These are phyloP conservation scores for Arabidopsis arenosa DNA, from an alignment of 345 rosid species.

Conservation along the genomic window DNA sequence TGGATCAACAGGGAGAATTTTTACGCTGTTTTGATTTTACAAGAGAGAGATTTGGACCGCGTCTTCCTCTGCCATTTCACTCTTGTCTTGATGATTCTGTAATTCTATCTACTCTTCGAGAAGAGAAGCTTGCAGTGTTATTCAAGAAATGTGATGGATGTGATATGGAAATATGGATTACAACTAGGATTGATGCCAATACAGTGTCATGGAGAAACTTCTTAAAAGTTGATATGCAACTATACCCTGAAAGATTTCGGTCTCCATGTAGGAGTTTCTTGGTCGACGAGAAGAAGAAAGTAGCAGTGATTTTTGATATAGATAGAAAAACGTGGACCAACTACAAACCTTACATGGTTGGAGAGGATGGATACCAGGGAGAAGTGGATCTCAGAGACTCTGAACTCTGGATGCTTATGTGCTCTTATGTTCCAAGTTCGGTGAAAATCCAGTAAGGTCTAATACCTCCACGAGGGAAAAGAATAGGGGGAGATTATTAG, in stretches of 20 bases:
- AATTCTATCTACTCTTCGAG: background rate
- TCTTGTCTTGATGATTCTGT: background rate
- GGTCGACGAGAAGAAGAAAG: background rate
- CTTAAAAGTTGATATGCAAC: background rate
- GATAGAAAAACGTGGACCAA: background rate
- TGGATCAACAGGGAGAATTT: background rate
- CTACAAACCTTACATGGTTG: background rate
- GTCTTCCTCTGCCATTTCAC: background rate
- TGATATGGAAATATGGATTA: background rate
- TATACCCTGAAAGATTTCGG: background rate
- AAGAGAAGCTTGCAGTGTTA: background rate
- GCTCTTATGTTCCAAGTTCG: background rate
- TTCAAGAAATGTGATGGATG: background rate
- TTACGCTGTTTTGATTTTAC: background rate
- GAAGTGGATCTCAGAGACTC: background rate
- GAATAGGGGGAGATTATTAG: background rate
- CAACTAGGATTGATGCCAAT: background rate
- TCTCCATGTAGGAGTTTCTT: background rate
- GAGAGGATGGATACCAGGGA: background rate
- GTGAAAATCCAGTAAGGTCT: background rate
- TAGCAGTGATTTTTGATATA: background rate
- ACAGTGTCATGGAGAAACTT: background rate
- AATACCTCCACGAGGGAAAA: background rate
- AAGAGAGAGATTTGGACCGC: background rate
- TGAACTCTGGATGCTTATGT: background rate